A percentile compares a stretch with the other conserved stretches of the same genome.
Conservation (phyloP, 169 alveolate genomes). For the Cryptosporidium andersoni region DNA sequence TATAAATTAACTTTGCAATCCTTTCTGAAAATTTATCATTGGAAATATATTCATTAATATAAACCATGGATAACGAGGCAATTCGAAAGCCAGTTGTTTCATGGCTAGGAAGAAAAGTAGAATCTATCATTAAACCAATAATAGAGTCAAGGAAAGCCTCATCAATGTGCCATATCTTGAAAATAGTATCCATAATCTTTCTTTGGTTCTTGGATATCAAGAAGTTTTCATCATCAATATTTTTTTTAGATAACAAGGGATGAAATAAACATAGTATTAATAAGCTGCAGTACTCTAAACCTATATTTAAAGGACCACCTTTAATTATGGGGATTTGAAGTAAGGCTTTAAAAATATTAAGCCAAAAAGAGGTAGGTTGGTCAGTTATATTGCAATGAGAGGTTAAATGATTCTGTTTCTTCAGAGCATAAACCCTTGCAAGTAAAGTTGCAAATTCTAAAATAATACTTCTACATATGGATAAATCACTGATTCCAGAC, state of each 20-base stretch:
- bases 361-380: no score
- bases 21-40: neutral
- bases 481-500: no score
- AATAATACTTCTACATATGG: no score
- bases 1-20: neutral
- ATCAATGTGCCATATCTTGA: neutral
- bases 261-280: conserved; percentile 47
- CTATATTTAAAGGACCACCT: conserved; percentile 1
- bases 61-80: conserved; percentile 8
- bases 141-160: neutral
- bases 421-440: no score
- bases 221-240: neutral
- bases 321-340: neutral
- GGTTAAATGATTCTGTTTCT: no score
- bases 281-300: neutral
- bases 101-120: conserved; percentile 18
- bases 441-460: no score
- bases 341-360: no score
- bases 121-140: conserved; percentile 12
- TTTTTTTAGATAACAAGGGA: conserved; percentile 20
- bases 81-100: conserved; percentile 54
- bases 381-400: no score
- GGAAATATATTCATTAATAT: neutral
- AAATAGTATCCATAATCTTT: neutral
- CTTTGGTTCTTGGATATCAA: neutral